Percentiles rank a stretch among this genome's conserved stretches.
Conservation (phyloP, 305 asterid species). For the Galium porrigens region DNA sequence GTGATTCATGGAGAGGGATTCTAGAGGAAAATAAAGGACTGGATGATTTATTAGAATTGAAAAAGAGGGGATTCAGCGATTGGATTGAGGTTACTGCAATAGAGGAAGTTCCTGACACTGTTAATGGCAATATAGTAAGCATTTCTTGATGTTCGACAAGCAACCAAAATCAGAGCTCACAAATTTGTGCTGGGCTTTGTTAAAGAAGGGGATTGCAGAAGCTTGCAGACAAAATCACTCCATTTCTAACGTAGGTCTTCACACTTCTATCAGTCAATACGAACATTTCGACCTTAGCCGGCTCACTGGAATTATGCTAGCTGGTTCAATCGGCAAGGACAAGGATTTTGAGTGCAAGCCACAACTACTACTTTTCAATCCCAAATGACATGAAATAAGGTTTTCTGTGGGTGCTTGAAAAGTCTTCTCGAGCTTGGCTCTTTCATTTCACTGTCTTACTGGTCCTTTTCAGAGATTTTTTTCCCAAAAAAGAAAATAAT, state of each 20-base stretch:
- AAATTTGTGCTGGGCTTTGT: neutral
- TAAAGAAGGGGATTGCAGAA: neutral
- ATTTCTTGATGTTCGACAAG: neutral
- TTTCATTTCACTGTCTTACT: neutral
- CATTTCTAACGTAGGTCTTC: neutral
- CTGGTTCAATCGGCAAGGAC: neutral
- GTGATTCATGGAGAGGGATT: neutral
- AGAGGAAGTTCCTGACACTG: constrained; percentile 10
- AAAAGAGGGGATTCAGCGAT: constrained; percentile 14
- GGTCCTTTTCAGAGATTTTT: neutral
- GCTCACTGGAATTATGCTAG: neutral
- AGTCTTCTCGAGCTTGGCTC: neutral
- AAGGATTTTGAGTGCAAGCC: neutral
- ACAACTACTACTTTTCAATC: neutral
- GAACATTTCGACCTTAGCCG: neutral
- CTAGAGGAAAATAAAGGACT: constrained; percentile 4
- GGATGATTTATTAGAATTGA: constrained; percentile 7
- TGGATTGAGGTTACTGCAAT: constrained; percentile 6
- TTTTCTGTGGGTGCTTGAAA: neutral
- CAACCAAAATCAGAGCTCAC: neutral
- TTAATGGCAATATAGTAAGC: constrained; percentile 8
- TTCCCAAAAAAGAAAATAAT: neutral
- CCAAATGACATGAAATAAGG: neutral
- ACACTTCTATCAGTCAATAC: neutral
- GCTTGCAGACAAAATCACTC: neutral